Percentiles rank a stretch among this genome's conserved stretches.
Conservation (phyloP, 768 basidiomycete species). For the Mrakia gelida region DNA sequence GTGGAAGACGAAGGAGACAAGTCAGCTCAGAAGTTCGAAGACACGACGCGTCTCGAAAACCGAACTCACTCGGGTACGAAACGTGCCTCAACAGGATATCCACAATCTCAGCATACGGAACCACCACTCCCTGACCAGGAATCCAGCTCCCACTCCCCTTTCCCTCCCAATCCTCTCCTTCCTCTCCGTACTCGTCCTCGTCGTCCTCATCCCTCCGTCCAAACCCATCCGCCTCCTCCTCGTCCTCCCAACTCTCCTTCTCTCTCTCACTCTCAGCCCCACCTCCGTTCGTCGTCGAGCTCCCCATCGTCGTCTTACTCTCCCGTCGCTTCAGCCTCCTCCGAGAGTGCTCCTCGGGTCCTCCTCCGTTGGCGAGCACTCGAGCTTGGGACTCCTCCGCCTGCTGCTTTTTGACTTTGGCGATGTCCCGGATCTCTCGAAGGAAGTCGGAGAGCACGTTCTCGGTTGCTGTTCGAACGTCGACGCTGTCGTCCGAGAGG, state of each 20-base stretch:
- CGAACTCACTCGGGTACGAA: slow-evolving; percentile 63
- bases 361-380: slow-evolving; percentile 16
- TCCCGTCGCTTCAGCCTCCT: slow-evolving; percentile 42
- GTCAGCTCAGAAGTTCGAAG: neutral
- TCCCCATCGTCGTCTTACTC: slow-evolving; percentile 38
- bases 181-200: slow-evolving; percentile 40
- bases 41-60: slow-evolving; percentile 13
- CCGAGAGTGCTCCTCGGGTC: neutral
- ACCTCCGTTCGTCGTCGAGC: neutral
- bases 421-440: slow-evolving; percentile 82
- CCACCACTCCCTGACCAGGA: slow-evolving; percentile 86
- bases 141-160: slow-evolving; percentile 55
- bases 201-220: slow-evolving; percentile 32
- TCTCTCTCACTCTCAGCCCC: slow-evolving; percentile 5
- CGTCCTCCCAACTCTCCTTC: slow-evolving; percentile 23
- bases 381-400: slow-evolving; percentile 45
- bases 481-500: slow-evolving; percentile 88
- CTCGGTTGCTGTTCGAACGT: slow-evolving; percentile 87
- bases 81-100: slow-evolving; percentile 88
- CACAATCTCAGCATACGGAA: slow-evolving; percentile 86
- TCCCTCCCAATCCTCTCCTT: slow-evolving; percentile 44
- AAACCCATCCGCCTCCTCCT: slow-evolving; percentile 24
- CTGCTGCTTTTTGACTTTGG: slow-evolving; percentile 62
- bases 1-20: neutral
- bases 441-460: slow-evolving; percentile 83